Evolutionary conservation across 1,139 yeast genomes (phyloP).

Genomic region (Lodderomyces beijingensis): DNA sequence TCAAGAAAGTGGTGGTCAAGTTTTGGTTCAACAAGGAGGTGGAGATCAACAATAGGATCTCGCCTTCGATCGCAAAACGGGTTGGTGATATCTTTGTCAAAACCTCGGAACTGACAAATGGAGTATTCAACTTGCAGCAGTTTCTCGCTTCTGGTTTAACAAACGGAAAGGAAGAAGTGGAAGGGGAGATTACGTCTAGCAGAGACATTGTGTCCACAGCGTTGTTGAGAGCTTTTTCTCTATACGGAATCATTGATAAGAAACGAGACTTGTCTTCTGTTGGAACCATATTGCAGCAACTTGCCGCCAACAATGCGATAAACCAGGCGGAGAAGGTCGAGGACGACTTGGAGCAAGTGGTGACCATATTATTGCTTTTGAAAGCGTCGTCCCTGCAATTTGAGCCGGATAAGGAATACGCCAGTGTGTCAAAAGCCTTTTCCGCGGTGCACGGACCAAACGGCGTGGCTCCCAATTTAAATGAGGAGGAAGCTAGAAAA

Average conservation of each 20-base stretch:
- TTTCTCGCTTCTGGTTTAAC: conserved; percentile 27
- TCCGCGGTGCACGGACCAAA: conserved; percentile 17
- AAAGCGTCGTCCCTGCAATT: conserved; percentile 23
- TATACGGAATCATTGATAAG: conserved; percentile 52
- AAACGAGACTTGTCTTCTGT: conserved; percentile 45
- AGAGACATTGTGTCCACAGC: conserved; percentile 60
- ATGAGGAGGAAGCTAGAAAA: conserved; percentile 27
- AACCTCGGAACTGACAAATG: conserved; percentile 15
- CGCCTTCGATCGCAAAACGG: conserved; percentile 33
- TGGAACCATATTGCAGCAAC: conserved; percentile 50
- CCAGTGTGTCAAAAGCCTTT: conserved; percentile 33
- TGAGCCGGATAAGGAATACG: conserved; percentile 27
- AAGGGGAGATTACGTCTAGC: conserved; percentile 27
- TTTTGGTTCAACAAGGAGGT: conserved; percentile 58
- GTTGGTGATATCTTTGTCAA: conserved; percentile 33
- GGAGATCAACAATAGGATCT: conserved; percentile 49
- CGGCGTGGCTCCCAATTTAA: conserved; percentile 22
- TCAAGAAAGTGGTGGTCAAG: conserved; percentile 55
- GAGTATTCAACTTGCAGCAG: conserved; percentile 31
- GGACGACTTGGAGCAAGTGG: conserved; percentile 28
- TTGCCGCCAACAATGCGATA: conserved; percentile 15
- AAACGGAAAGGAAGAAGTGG: conserved; percentile 14
- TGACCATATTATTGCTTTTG: conserved; percentile 45
- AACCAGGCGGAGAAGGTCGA: background rate
- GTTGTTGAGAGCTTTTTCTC: conserved; percentile 52